Evolutionary conservation across 2,329 filamentous ascomycete species (phyloP).

Genomic region (Stagonosporopsis cucurbitacearum): DNA sequence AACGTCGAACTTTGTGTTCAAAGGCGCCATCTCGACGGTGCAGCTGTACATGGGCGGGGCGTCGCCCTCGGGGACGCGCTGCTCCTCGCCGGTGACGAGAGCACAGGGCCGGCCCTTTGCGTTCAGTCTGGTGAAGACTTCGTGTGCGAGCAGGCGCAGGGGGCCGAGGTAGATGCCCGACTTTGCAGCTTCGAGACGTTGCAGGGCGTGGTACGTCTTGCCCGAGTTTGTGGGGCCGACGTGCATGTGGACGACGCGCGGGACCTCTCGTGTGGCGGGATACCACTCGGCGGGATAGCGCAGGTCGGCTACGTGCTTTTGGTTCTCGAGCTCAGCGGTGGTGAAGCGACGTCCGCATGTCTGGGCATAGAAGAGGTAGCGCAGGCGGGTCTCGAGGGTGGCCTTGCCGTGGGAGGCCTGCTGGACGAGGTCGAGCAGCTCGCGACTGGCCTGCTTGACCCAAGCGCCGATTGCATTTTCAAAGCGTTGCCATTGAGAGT

Average conservation of each 20-base stretch:
- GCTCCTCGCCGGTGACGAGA: conserved; percentile 90
- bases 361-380: conserved; percentile 67
- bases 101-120: conserved; percentile 79
- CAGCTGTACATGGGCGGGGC: conserved; percentile 72
- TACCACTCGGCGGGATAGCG: conserved; percentile 94
- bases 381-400: conserved; percentile 61
- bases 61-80: conserved; percentile 66
- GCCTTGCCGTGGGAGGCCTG: conserved; percentile 22
- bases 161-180: conserved; percentile 90
- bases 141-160: conserved; percentile 85
- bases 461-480: conserved; percentile 28
- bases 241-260: conserved; percentile 86
- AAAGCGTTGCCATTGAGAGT: conserved; percentile 38
- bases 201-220: conserved; percentile 93
- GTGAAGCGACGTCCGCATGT: conserved; percentile 45
- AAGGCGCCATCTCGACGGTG: conserved; percentile 87
- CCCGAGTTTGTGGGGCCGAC: conserved; percentile 98
- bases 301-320: conserved; percentile 71
- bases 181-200: conserved; percentile 77
- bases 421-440: conserved; percentile 23
- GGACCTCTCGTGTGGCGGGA: conserved; percentile 78
- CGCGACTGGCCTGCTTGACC: conserved; percentile 28
- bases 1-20: conserved; percentile 73
- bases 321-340: conserved; percentile 45
- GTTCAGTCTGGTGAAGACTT: conserved; percentile 87